Evolutionary conservation across 1,284 basidiomycete genomes (phyloP), one percentile per base, ranked within the genome.

Genomic region (Cryptococcus wingfieldii): DNA sequence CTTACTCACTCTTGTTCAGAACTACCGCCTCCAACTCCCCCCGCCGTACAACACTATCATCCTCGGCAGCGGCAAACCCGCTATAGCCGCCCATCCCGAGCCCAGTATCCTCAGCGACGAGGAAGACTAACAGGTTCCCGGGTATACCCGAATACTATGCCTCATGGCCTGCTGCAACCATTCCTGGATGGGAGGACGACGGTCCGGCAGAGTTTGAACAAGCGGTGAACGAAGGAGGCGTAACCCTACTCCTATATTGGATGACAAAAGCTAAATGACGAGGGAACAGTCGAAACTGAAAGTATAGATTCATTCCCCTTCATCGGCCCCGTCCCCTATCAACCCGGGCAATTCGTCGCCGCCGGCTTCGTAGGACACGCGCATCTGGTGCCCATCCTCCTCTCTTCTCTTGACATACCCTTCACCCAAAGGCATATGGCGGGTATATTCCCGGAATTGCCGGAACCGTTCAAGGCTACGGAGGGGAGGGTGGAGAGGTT

Each of bases 21-120:
- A 67, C 55, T 67, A 67, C 53, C 55, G 56, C 39, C 45, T 60
- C 23, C 60, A 65, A 51, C 54, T 67, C 4, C 63, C 63, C 23
- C 53, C 62, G 6, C 63, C 63, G 7, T 50, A 62, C 54, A 65
- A 65, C 51, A 54, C 55, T 9, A 63, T 67, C 52, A 59, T 67
- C 55, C 39, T 67, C 16, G 65, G 65, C 42, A 63, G 65, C 5
- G 65, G 61, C 46, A 67, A 67, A 44, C 53, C 53, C 14, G 16
- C 63, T 5, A 54, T 56, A 9, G 59, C 62, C 3, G 53, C 60
- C 31, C 47, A 64, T 31, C 59, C 61, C 7, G 31, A 44, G 23
- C 42, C 34, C 19, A 63, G 46, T 27, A 28, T 65, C 55, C 46
- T 53, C 50, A 62, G 56, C 41, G 65, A 67, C 43, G 43, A 52